Evolutionary conservation across 2,329 filamentous ascomycete genomes (phyloP).

Genomic region (Phialocephala sp.): DNA sequence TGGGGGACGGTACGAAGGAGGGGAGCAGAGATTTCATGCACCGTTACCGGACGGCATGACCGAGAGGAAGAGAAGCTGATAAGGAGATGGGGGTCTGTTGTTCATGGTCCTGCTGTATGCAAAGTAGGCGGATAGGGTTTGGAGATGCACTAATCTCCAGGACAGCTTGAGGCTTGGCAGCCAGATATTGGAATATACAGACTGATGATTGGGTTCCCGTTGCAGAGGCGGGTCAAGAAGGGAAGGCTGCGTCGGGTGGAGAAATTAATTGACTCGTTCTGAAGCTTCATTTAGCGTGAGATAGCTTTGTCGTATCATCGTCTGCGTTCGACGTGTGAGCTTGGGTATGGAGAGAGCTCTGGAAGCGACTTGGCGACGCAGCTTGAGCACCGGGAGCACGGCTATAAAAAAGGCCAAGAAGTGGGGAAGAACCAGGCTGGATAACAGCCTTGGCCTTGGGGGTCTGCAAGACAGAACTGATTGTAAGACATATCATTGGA

Average conservation of each 20-base stretch:
- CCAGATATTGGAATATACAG: background rate
- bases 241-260: background rate
- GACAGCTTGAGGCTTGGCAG: background rate
- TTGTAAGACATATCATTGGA: constrained; percentile 1
- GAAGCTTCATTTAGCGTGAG: background rate
- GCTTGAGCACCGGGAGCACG: background rate
- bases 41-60: constrained; percentile 16
- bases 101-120: background rate
- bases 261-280: background rate
- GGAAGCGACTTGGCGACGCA: constrained; percentile 5
- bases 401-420: constrained; percentile 9
- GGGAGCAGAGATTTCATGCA: background rate
- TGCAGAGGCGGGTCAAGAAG: background rate
- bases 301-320: too few species aligned
- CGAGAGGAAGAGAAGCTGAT: constrained; percentile 14
- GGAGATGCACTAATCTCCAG: constrained; percentile 22
- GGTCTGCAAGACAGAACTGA: background rate
- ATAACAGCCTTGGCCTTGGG: constrained; percentile 22
- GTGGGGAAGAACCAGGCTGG: constrained; percentile 14
- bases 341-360: constrained; percentile 4
- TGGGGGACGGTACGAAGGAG: constrained; percentile 5
- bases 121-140: background rate
- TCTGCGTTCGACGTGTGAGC: background rate
- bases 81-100: constrained; percentile 16
- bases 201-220: background rate